These are phyloP conservation scores for Linum tenue DNA, from an alignment of 345 rosid species.

Conservation along the genomic window DNA sequence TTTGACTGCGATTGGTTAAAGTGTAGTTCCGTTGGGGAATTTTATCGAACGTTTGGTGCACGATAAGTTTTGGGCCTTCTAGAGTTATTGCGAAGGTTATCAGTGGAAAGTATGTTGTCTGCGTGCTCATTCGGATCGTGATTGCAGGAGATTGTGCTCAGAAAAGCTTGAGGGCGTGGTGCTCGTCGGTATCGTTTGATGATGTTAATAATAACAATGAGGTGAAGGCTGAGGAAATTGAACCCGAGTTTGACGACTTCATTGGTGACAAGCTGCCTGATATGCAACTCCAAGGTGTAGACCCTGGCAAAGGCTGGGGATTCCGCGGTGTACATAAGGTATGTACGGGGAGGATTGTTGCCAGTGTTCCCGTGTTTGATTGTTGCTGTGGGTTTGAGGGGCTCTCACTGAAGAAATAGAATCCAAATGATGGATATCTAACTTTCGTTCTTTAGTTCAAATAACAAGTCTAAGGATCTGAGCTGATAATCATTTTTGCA, in stretches of 20 bases:
- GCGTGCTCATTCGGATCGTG: not conserved
- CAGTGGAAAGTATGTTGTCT: not conserved
- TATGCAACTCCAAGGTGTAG: slow-evolving; percentile 67
- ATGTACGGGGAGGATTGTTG: not conserved
- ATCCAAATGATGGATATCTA: not conserved
- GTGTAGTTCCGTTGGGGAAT: slow-evolving; percentile 2
- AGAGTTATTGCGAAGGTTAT: not conserved
- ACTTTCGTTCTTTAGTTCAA: too few species aligned
- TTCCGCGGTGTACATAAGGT: slow-evolving; percentile 95
- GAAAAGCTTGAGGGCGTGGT: slow-evolving; percentile 30
- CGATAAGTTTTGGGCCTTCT: too few species aligned
- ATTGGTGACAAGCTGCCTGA: slow-evolving; percentile 35
- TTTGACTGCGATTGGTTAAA: too few species aligned
- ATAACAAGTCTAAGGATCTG: too few species aligned
- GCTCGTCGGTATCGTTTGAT: slow-evolving; percentile 20
- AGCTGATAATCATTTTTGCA: not conserved
- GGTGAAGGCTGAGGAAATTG: slow-evolving; percentile 16
- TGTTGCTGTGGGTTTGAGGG: not conserved
- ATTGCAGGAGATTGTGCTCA: slow-evolving; percentile 21
- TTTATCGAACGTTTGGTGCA: slow-evolving; percentile 11
- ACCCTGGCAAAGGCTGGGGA: slow-evolving; percentile 85
- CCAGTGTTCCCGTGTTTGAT: not conserved
- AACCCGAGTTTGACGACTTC: slow-evolving; percentile 34
- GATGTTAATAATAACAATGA: slow-evolving; percentile 21
- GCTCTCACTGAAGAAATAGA: not conserved